Conservation (phyloP, 495 filamentous ascomycete species). For the Penicillium paradoxum region DNA sequence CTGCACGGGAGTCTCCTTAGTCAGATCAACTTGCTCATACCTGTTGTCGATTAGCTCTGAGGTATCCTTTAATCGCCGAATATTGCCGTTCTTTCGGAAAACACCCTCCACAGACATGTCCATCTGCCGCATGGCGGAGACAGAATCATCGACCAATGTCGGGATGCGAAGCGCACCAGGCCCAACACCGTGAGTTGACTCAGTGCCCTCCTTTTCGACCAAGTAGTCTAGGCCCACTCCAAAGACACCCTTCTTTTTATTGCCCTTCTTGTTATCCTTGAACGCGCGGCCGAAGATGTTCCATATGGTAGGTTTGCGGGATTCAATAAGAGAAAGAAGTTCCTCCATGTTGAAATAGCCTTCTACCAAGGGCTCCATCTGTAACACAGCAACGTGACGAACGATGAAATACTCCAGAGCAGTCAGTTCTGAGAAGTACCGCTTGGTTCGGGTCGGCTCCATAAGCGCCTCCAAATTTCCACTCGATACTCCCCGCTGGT, state of each 20-base stretch:
- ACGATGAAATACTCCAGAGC: constrained; percentile 97
- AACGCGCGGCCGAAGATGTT: constrained; percentile 96
- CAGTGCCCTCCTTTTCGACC: constrained; percentile 87
- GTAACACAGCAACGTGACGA: constrained; percentile 87
- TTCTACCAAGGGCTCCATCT: constrained; percentile 90
- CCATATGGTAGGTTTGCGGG: constrained; percentile 91
- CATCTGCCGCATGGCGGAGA: constrained; percentile 95
- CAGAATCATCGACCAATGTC: constrained; percentile 82
- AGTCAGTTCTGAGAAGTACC: constrained; percentile 94
- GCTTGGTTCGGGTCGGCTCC: constrained; percentile 50
- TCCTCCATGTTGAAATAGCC: constrained; percentile 90
- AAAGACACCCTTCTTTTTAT: constrained; percentile 92
- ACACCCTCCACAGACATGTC: constrained; percentile 98
- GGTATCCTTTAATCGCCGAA: constrained; percentile 79
- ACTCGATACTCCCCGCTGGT: constrained; percentile 72
- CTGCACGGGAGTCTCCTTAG: constrained; percentile 81
- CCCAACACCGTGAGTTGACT: constrained; percentile 92
- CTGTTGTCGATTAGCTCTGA: constrained; percentile 82
- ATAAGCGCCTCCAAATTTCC: constrained; percentile 48
- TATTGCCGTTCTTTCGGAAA: constrained; percentile 98
- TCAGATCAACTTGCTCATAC: constrained; percentile 74
- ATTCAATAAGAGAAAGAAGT: constrained; percentile 90
- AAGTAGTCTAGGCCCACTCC: constrained; percentile 78
- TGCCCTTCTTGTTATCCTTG: constrained; percentile 69
- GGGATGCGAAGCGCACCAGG: constrained; percentile 86